These are phyloP conservation scores for Prosopis cineraria DNA, from an alignment of 306 rosid genomes.

Conservation along the genomic window DNA sequence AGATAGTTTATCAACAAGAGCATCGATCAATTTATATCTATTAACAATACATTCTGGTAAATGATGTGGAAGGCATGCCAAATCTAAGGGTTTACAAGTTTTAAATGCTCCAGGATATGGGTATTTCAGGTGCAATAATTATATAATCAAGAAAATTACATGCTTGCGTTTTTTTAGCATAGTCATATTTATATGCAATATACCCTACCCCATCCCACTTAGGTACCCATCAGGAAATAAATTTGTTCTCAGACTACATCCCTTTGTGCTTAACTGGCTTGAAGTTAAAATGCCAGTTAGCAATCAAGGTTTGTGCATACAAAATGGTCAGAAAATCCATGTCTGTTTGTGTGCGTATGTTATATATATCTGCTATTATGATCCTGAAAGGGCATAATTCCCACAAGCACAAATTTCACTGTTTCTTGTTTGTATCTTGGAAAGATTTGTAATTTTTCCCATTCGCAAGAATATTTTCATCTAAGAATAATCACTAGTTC, in stretches of 20 bases:
- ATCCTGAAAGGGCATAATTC: not conserved
- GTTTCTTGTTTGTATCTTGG: constrained; percentile 13
- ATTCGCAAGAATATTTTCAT: not conserved
- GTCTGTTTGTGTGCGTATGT: not conserved
- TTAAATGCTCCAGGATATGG: not conserved
- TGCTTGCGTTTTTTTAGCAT: no score
- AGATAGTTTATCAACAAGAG: not conserved
- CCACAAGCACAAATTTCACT: not conserved
- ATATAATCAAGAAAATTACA: not conserved
- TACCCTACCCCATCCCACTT: no score
- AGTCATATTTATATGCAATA: no score
- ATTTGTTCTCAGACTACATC: no score
- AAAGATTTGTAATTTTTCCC: not conserved
- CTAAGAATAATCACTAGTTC: not conserved
- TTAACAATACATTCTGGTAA: not conserved
- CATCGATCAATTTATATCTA: not conserved
- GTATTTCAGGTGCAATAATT: no score
- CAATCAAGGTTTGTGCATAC: not conserved
- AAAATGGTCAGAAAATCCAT: not conserved
- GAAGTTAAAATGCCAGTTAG: not conserved
- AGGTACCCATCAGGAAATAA: no score
- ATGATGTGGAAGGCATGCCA: not conserved
- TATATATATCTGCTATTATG: not conserved
- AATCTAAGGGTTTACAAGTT: not conserved
- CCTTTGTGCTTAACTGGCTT: not conserved